A percentile compares a stretch with the other conserved stretches of the same genome.
Evolutionary conservation across 768 basidiomycete genomes (phyloP).

Genomic region (Russula sp.): DNA sequence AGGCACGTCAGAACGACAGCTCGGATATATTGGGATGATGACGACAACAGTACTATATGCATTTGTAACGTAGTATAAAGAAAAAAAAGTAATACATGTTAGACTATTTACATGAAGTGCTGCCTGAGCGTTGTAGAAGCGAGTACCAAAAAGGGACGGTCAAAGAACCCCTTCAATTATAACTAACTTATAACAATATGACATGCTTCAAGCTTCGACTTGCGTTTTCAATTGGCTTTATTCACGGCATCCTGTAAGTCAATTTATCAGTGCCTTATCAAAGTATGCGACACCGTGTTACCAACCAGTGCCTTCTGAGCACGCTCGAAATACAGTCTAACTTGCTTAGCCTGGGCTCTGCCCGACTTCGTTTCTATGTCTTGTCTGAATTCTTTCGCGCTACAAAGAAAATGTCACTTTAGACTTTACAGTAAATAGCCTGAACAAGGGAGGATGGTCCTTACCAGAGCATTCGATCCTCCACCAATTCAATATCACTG

Average conservation of each 20-base stretch:
- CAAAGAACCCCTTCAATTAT: too few relatives aligned
- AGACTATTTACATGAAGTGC: too few relatives aligned
- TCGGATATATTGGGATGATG: too few relatives aligned
- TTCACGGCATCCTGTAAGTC: constrained; percentile 1
- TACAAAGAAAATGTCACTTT: neutral
- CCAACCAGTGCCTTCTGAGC: neutral
- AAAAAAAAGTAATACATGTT: too few relatives aligned
- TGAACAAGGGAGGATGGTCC: too few relatives aligned
- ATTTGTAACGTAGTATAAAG: too few relatives aligned
- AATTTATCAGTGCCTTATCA: neutral
- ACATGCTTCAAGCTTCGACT: too few relatives aligned
- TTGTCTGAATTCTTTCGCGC: constrained; percentile 6
- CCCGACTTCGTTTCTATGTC: neutral
- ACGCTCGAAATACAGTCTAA: constrained; percentile 2
- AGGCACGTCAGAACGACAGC: too few relatives aligned
- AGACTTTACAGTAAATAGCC: neutral
- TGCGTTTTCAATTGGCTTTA: neutral
- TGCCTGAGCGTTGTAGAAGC: too few relatives aligned
- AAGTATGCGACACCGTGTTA: neutral
- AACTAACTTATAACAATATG: too few relatives aligned
- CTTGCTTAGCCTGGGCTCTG: neutral
- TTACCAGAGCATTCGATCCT: neutral
- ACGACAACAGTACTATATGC: too few relatives aligned
- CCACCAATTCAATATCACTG: neutral
- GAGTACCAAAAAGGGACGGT: too few relatives aligned